These are phyloP conservation scores for Rostrohypoxylon terebratum DNA, from an alignment of 495 filamentous ascomycete genomes.

Conservation along the genomic window DNA sequence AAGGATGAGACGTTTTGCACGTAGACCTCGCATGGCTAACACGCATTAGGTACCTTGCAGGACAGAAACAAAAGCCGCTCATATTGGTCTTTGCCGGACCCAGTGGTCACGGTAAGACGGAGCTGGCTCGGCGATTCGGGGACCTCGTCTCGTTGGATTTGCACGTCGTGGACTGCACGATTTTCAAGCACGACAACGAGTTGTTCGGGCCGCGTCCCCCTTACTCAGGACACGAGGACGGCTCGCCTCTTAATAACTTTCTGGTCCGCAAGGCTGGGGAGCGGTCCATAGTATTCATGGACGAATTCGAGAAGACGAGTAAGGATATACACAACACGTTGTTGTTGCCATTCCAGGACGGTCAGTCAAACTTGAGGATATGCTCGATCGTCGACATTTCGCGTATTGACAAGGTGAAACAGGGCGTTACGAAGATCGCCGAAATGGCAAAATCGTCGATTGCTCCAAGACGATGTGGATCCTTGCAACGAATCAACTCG, in stretches of 20 bases:
- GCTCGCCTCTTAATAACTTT: conserved; percentile 65
- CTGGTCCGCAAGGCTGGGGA: conserved; percentile 54
- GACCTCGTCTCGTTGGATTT: conserved; percentile 57
- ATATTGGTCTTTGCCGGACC: conserved; percentile 62
- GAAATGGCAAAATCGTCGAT: conserved; percentile 54
- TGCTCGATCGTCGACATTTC: not conserved
- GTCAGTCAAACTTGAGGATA: conserved; percentile 32
- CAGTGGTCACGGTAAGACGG: conserved; percentile 68
- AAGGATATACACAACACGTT: conserved; percentile 57
- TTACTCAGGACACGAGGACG: conserved; percentile 54
- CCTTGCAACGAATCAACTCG: conserved; percentile 63
- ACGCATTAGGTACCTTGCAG: conserved; percentile 47
- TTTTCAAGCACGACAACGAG: conserved; percentile 53
- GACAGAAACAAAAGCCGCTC: conserved; percentile 51
- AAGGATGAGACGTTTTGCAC: not conserved
- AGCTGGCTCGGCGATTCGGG: conserved; percentile 60
- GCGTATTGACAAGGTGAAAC: conserved; percentile 9
- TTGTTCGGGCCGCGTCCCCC: conserved; percentile 60
- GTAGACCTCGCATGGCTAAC: conserved; percentile 43
- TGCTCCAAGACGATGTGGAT: conserved; percentile 69
- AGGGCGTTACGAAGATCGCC: conserved; percentile 58
- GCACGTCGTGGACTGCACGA: conserved; percentile 60
- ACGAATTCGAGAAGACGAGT: conserved; percentile 70
- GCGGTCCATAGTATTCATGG: conserved; percentile 64
- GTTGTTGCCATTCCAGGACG: conserved; percentile 60